Evolutionary conservation across 1,284 basidiomycete species (phyloP), one percentile per base, ranked within the genome.

Genomic region (Anthracocystis setariae): DNA sequence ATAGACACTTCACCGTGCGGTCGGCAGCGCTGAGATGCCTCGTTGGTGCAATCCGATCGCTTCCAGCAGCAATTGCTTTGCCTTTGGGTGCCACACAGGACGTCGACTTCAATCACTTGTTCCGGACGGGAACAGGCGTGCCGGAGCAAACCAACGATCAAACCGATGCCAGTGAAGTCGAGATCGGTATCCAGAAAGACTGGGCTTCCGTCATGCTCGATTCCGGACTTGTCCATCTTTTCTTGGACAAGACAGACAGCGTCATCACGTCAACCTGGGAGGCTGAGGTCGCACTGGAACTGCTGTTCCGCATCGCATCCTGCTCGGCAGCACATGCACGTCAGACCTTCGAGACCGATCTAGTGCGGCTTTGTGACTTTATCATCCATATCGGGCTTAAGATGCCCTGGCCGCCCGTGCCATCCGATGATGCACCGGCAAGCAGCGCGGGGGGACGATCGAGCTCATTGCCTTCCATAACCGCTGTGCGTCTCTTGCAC

Each of bases 401-500:
- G 25, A 49, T 65, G 2, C 20, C 58, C 29, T 73, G 71, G 71
- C 71, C 71, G 23, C 71, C 71, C 4, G 48, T 50, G 1, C 45
- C 57, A 10, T 35, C 43, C 0, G 44, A 74, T 12, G 32, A 24
- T 24, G 15, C 46, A 8, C 10, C 21, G 13, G 5, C 24, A 2
- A 51, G 20, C 23, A 29, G 25, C 15, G n/a, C 33, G 46, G 20
- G 9, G 5, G 50, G 32, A 2, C 54, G 48, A 20, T 27, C 38
- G 15, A 43, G 46, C 46, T 37, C 54, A 9, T 29, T 53, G 40
- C 61, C 76, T 2, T 66, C 56, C 20, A 7, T 64, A 13, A 63
- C 49, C 39, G 88, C 89, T 0, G 81, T 95, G 5, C 84, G 84
- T 9, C 79, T 93, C 10, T 84, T 96, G 20, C 84, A 82, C 12